Conservation (phyloP, 805 yeast species). For the Starmerella ratchasimensis region DNA sequence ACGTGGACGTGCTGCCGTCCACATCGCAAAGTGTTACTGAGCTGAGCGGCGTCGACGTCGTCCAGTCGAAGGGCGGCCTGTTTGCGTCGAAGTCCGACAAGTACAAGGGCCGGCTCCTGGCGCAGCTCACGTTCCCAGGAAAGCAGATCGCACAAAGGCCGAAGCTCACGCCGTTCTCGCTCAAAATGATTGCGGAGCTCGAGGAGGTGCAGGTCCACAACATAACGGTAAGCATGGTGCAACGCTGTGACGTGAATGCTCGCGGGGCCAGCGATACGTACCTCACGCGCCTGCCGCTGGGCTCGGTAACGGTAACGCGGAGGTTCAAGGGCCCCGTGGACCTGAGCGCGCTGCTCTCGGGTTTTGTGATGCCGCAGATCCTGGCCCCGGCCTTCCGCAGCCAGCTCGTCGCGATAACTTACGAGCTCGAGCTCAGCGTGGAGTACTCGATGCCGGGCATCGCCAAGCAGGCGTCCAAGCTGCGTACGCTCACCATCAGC, state of each 20-base stretch:
- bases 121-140: not conserved
- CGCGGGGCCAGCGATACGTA: slow-evolving; percentile 3
- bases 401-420: not conserved
- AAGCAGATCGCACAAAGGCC: slow-evolving; percentile 6
- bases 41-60: not conserved
- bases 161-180: not conserved
- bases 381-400: slow-evolving; percentile 4
- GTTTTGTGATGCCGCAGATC: slow-evolving; percentile 1
- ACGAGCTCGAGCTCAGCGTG: slow-evolving; percentile 3
- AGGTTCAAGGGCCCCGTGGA: not conserved
- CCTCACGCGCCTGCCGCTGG: not conserved
- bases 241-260: slow-evolving; percentile 1
- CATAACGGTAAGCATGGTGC: not conserved
- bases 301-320: slow-evolving; percentile 6
- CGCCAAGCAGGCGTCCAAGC: not conserved
- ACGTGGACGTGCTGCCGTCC: not conserved
- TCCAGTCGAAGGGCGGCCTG: no score
- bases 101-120: not conserved
- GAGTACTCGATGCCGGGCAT: not conserved
- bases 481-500: not conserved
- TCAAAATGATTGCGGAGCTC: not conserved
- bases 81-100: not conserved
- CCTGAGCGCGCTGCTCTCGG: slow-evolving; percentile 1
- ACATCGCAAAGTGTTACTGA: not conserved
- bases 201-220: not conserved